These are phyloP conservation scores for Anastatica hierochuntica DNA, from an alignment of 345 rosid genomes.

Conservation along the genomic window DNA sequence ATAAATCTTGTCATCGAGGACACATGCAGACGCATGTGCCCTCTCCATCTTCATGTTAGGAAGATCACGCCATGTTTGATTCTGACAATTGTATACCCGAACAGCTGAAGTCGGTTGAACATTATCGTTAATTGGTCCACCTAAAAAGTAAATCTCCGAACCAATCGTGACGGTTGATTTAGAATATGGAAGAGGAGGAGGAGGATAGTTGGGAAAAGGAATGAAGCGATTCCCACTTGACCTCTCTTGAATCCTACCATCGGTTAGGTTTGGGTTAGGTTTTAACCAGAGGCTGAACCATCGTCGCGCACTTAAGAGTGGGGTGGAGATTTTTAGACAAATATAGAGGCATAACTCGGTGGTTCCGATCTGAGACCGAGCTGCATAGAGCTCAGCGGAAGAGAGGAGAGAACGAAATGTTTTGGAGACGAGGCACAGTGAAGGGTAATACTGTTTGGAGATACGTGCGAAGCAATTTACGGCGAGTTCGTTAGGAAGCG, in stretches of 20 bases:
- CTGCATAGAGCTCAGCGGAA: neutral
- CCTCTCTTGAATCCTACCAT: neutral
- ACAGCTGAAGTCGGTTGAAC: constrained; percentile 29
- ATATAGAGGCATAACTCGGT: constrained; percentile 43
- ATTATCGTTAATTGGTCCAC: constrained; percentile 30
- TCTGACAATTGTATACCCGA: constrained; percentile 53
- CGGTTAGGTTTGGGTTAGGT: constrained; percentile 24
- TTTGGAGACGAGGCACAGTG: neutral
- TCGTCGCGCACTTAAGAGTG: neutral
- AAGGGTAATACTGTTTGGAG: neutral
- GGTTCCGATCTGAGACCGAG: neutral
- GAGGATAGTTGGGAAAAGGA: constrained; percentile 12
- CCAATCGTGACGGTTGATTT: constrained; percentile 31
- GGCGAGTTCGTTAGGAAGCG: neutral
- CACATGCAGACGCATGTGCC: constrained; percentile 40
- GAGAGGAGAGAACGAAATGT: neutral
- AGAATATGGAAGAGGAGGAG: neutral
- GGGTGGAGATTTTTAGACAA: constrained; percentile 24
- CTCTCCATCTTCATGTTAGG: constrained; percentile 52
- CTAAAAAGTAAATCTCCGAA: constrained; percentile 39
- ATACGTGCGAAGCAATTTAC: neutral
- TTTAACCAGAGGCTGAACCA: constrained; percentile 9
- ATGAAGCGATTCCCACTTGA: constrained; percentile 16
- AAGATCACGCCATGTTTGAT: constrained; percentile 39
- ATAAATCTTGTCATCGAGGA: constrained; percentile 33